Base-by-base conservation (phyloP, 1,284 basidiomycete species). In the Heterobasidion irregulare region DNA sequence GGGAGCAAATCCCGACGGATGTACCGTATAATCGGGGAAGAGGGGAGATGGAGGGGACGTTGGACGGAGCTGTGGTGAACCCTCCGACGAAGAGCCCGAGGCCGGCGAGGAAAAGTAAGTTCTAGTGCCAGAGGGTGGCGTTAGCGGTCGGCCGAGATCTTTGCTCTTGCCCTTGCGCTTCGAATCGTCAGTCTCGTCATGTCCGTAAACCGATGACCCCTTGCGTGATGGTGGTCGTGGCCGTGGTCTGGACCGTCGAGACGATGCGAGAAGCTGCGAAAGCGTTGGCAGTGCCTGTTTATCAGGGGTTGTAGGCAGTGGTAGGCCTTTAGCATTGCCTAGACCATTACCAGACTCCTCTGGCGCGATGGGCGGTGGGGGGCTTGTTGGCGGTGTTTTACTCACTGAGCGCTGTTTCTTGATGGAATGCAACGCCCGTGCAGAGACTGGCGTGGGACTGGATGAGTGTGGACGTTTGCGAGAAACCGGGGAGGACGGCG, bases 21-120 rank as follows among this genome's bases (percentile, higher is more conserved):
- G 63, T 63, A 72, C 73, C 34, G 68, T 64, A 45, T 77, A 70
- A 57, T 74, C 67, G 1, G 74, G 70, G 19, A 68, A 72, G 48
- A 72, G 65, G 10, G 71, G 69, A 0, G 72, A 74, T 19, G 68
- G 65, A 3, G 34, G 36, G 33, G 19, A 26, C n/a, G 44, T 33
- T 36, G 67, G 60, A 26, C 58, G 61, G 26, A 57, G 53, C n/a
- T 55, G 58, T 47, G 65, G 54, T 45, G 66, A 56, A 13, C 59
- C 59, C 16, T 68, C 67, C 52, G 65, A 66, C 8, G 65, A 66
- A 10, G 66, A 62, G 35, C 70, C 71, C 18, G 74, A 75, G 18
- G 69, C 74, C 4, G 72, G 72, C 2, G 72, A 73, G 33, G 76
- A 77, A 58, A 75, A 72, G 57, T 70, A 69, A 6, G 75, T 74